phyloP scores from a whole-genome alignment of 148 eudicot genomes.

The Chenopodium berlandieri region DNA sequence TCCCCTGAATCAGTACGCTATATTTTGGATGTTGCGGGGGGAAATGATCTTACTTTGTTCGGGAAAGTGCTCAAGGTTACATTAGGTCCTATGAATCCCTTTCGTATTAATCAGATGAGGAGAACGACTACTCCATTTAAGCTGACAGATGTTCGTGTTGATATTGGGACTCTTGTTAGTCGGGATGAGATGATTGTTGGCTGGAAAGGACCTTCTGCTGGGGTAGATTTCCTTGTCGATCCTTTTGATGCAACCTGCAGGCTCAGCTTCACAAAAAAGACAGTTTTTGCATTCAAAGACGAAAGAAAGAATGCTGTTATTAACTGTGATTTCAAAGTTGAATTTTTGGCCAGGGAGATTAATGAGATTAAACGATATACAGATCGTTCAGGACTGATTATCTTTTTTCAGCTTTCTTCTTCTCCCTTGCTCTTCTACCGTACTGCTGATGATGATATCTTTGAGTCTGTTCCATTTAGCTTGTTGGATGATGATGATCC shows the following conservation, averaged over 20 bases:
- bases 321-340: slow-evolving; percentile 66
- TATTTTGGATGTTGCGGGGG: slow-evolving; percentile 50
- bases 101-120: slow-evolving; percentile 57
- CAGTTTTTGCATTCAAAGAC: slow-evolving; percentile 53
- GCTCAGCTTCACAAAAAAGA: slow-evolving; percentile 49
- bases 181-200: slow-evolving; percentile 55
- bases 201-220: slow-evolving; percentile 67
- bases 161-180: slow-evolving; percentile 57
- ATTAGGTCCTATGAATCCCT: slow-evolving; percentile 70
- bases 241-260: slow-evolving; percentile 71
- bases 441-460: slow-evolving; percentile 87
- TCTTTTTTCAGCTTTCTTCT: slow-evolving; percentile 61
- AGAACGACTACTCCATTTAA: slow-evolving; percentile 45
- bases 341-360: slow-evolving; percentile 71
- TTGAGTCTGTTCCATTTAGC: slow-evolving; percentile 55
- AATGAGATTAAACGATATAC: slow-evolving; percentile 39
- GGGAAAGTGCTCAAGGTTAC: slow-evolving; percentile 47
- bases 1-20: slow-evolving; percentile 39
- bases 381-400: slow-evolving; percentile 37
- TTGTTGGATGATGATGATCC: slow-evolving; percentile 93
- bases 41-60: slow-evolving; percentile 37
- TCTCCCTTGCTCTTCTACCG: slow-evolving; percentile 69
- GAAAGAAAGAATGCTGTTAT: slow-evolving; percentile 41
- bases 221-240: slow-evolving; percentile 67
- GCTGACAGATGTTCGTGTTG: slow-evolving; percentile 47